Base-by-base conservation (phyloP, 345 rosid species). In the Schrenkiella parvula region DNA sequence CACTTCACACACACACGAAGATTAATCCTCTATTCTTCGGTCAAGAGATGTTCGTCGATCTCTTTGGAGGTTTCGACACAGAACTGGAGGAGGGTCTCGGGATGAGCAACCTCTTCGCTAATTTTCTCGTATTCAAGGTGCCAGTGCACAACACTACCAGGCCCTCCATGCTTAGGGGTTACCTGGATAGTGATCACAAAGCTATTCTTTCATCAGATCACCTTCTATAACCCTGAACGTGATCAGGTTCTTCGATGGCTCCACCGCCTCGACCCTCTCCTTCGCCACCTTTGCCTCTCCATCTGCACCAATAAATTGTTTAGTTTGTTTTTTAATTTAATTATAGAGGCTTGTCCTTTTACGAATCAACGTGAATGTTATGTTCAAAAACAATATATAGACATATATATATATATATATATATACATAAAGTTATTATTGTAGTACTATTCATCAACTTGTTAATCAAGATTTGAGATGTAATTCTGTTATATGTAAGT, bases 61-160 rank as follows among this genome's bases (percentile, higher is more conserved):
- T 74, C 80, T 61, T 66, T 70, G 15, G 72, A 74, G 4, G 77
- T 44, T 4, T 77, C 62, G 9, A 57, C 42, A n/a, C 35, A 13
- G 0, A 77, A 46, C 54, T 68, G 56, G 17, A 77, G 64, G 18
- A 77, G 26, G 2, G 73, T 48, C 7, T 63, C 62, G 13, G 84
- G 84, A 23, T 73, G 79, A 21, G 74, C 68, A 2, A 65, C 64
- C 0, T 80, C 70, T 2, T 77, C 79, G 43, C 9, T 64, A 13
- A 68, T 44, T 73, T 64, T 77, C 80, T 76, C 80, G 11, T 80
- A 77, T 25, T 77, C 80, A 3, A 77, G 21, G n/a, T 44, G 71
- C 83, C 73, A 80, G 11, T 64, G 66, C 35, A 39, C 78, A 8
- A 66, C 5, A 47, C 78, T 73, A 4, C 77, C 50, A 26, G 68